Base-by-base conservation (phyloP, 805 yeast species). In the Yueomyces sinensis region DNA sequence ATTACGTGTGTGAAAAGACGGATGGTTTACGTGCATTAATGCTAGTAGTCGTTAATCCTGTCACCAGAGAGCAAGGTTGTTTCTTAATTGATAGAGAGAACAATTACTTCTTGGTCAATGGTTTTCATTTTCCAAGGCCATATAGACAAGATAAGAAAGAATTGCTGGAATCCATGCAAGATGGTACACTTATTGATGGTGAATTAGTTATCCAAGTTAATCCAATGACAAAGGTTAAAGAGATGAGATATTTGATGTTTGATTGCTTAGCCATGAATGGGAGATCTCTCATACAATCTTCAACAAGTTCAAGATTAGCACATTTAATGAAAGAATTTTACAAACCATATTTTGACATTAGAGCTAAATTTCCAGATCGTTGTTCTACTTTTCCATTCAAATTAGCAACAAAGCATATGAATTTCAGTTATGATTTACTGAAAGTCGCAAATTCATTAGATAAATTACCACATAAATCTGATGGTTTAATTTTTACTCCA, bases 401-500 rank as follows among this genome's bases (percentile, higher is more conserved):
- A 46, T 72, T 89, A 9, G 77, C 79, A 37, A 74, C 87, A 67
- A 91, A 91, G 54, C 71, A 80, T 44, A 89, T 91, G 96, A 76
- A 82, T 30, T 73, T 76, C 41, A 70, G 94, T 6, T 83, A 80
- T 52, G 79, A 80, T 35, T 71, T 93, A 11, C 70, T 73, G 27
- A 78, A 75, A 47, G 84, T 89, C 9, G 76, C 86, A 37, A 65
- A 75, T 27, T 76, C 74, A 46, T 65, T 83, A 56, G 75, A 76
- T 30, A 68, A 73, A 34, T 64, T 89, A 32, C 82, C 83, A 17
- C 96, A 91, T 58, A 80, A 82, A 38, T 76, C 91, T 3, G 99
- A 91, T 60, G 99, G 99, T 1, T 67, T 91, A 19, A 83, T 91
- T 40, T 82, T 86, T 56, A 91, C 99, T 2, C 83, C 94, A 43